Percentiles rank a stretch among this genome's conserved stretches.
These are phyloP conservation scores for Acanthamoeba lugdunensis DNA, from an alignment of 208 protist species.

Conservation along the genomic window DNA sequence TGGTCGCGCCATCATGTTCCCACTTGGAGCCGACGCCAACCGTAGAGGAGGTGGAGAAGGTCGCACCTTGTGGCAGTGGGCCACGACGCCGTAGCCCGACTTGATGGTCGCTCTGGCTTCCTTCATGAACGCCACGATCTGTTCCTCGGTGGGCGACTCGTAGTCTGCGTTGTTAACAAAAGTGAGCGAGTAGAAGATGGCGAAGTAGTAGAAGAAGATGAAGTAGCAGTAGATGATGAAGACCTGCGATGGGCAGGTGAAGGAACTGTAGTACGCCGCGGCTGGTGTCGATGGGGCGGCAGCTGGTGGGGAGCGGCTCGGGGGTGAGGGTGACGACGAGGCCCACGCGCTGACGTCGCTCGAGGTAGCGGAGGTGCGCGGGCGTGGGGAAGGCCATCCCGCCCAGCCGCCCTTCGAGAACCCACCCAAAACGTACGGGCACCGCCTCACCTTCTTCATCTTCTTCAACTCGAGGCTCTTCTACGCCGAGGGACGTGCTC, in stretches of 20 bases:
- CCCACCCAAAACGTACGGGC: constrained; percentile 22
- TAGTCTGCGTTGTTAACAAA: neutral
- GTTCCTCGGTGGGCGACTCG: neutral
- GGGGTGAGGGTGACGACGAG: constrained; percentile 30
- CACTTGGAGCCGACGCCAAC: no score
- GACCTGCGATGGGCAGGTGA: constrained; percentile 9
- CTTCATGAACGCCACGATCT: neutral
- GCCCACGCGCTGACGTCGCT: neutral
- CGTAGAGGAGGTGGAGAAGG: neutral
- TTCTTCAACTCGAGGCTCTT: neutral
- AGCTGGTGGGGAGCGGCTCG: neutral
- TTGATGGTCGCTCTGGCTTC: neutral
- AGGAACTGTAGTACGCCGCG: neutral
- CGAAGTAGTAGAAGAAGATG: neutral
- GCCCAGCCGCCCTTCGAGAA: neutral
- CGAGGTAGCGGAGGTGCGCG: neutral
- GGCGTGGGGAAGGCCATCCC: constrained; percentile 30
- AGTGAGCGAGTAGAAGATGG: neutral
- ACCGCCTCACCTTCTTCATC: neutral
- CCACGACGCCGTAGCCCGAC: neutral
- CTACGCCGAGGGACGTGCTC: neutral
- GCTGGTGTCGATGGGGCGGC: neutral
- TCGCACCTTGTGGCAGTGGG: constrained; percentile 26
- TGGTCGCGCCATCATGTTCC: neutral
- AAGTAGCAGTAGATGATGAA: neutral